Evolutionary conservation across 148 eudicot genomes (phyloP), one percentile per base, ranked within the genome.

Genomic region (Arbutus unedo): DNA sequence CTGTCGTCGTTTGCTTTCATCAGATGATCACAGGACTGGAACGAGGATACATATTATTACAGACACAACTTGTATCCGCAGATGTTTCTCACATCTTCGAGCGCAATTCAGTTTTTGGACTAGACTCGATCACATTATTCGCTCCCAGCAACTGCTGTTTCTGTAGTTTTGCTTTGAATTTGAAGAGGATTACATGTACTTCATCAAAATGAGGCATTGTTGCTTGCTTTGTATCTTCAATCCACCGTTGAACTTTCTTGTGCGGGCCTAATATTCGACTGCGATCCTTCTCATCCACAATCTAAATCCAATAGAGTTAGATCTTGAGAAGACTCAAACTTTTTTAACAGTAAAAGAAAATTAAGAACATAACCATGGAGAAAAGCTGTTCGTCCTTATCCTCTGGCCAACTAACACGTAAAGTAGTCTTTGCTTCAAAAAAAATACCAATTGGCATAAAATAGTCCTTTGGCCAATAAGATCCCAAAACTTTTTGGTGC

Each of bases 141-240:
- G 78, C 78, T 72, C 51, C 49, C 78, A 57, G 73, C 62, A 56
- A 67, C 38, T 47, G 81, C 77, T 74, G 90, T 84, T 90, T 76
- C 84, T 88, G 85, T 15, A 92, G 80, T 56, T 71, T 88, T 81
- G 75, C 91, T 85, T 87, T 91, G 68, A 85, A 86, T 84, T 74
- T 84, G 80, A 83, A 90, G 45, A 96, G 87, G 54, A 91, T 41
- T 6, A 41, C 82, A 78, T 94, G 94, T 23, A 93, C 86, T 62
- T 94, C 96, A 43, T 94, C 97, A 74, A 94, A 96, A 90, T 96
- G 89, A 78, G 97, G 97, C 70, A 62, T 86, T 31, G 94, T 91
- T 59, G 94, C 92, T 56, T 79, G 82, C 88, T 88, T 94, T 4
- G 92, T 91, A 45, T 90, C 92, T 85, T 94, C 93, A 25, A 96